Evolutionary conservation across 2,329 filamentous ascomycete genomes (phyloP), one percentile per base, ranked within the genome.

Genomic region (Diaporthe eres): DNA sequence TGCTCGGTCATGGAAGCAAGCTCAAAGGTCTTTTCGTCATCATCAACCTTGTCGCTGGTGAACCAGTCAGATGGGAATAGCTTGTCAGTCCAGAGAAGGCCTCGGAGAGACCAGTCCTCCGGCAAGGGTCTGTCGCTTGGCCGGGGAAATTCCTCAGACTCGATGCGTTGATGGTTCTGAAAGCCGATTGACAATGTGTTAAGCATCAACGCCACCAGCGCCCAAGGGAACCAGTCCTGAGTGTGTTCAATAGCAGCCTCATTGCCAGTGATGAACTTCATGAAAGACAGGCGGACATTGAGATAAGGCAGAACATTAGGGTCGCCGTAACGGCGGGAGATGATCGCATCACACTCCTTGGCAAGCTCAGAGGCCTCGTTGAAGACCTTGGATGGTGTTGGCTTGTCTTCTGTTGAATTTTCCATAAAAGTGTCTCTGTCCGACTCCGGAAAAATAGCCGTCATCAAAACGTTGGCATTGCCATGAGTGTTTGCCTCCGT

Each of bases 11-110:
- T 92, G 0, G 90, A 92, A 0, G 90, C 84, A 0, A 90, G 82
- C 79, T 94, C 92, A 61, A 94, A 89, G 22, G 88, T 88, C 57
- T 92, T 89, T 76, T 94, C 92, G 15, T 93, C 91, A n/a, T 94
- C 92, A 37, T 94, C 92, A 7, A 92, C 86, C 75, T 88, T 88
- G 1, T 88, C 87, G 12, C 87, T 86, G 0, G 81, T 78, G 79
- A 94, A 94, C 90, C 90, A 94, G 0, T 86, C 84, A 0, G 82
- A 74, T 0, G 92, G 91, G 72, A 90, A 92, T 74, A 92, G 92
- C 15, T 86, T 85, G 2, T 91, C 86, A 0, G 88, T 85, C 85
- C 91, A 94, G 2, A 91, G 81, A 1, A 94, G 84, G 0, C 93
- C 93, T 1, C 92, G 87, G 74, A 94, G 87, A 0, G 90, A 87